A percentile compares a stretch with the other conserved stretches of the same genome.
These are phyloP conservation scores for Nigrograna mackinnonii DNA, from an alignment of 2,329 filamentous ascomycete species.

Conservation along the genomic window DNA sequence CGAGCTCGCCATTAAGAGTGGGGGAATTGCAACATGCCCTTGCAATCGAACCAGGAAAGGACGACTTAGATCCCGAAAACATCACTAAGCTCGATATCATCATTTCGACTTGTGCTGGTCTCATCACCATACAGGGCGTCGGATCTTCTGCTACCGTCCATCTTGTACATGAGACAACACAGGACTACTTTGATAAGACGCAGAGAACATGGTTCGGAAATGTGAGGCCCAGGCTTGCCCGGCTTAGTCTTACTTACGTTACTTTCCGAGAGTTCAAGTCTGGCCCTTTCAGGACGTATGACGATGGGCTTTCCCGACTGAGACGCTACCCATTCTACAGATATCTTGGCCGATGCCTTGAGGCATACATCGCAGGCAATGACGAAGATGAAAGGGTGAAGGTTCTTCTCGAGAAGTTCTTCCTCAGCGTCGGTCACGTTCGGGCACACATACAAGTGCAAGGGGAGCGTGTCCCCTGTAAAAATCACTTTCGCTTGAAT, in stretches of 20 bases:
- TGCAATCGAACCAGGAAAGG: constrained; percentile 2
- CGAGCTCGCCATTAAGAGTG: constrained; percentile 3
- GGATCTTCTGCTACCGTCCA: constrained; percentile 19
- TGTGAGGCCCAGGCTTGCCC: constrained; percentile 16
- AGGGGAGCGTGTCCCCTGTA: no score
- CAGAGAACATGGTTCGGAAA: constrained; percentile 17
- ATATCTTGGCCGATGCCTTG: no score
- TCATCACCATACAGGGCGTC: constrained; percentile 23
- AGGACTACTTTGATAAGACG: constrained; percentile 22
- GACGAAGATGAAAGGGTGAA: no score
- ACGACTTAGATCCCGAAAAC: constrained; percentile 3
- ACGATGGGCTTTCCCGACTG: no score
- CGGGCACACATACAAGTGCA: no score
- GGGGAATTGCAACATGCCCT: constrained; percentile 6
- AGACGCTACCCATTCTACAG: no score
- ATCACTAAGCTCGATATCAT: constrained; percentile 5
- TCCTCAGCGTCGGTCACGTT: no score
- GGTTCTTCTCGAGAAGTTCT: no score
- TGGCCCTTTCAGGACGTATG: no score
- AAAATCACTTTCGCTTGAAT: no score
- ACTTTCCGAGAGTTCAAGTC: constrained; percentile 21
- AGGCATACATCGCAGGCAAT: no score
- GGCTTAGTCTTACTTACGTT: constrained; percentile 29
- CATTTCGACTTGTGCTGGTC: constrained; percentile 19
- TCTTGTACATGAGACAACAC: constrained; percentile 21